These are phyloP conservation scores for Athelia sp. DNA, from an alignment of 1,284 basidiomycete species.

Conservation along the genomic window DNA sequence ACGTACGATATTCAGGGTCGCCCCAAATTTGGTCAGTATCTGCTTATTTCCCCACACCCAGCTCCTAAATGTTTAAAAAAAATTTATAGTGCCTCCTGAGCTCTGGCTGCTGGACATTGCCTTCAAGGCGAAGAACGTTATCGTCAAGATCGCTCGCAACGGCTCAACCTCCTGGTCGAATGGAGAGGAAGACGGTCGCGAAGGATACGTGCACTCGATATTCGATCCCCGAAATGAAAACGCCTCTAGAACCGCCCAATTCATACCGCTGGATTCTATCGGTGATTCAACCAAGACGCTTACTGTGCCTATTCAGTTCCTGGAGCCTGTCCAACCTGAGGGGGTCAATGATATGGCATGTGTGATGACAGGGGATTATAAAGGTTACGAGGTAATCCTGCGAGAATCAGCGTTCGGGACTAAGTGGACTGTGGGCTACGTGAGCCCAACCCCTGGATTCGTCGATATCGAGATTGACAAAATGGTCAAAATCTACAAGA, in stretches of 20 bases:
- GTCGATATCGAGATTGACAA: not conserved
- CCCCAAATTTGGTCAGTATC: not conserved
- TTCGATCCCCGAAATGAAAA: slow-evolving; percentile 7
- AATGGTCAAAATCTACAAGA: not conserved
- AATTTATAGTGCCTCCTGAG: not conserved
- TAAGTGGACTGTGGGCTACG: not conserved
- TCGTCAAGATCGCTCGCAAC: not conserved
- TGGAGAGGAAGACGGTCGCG: not conserved
- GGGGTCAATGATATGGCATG: slow-evolving; percentile 33
- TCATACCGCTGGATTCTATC: slow-evolving; percentile 28
- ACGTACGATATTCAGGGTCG: not conserved
- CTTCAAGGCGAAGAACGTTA: not conserved
- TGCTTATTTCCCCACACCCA: not conserved
- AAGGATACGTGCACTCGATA: not conserved
- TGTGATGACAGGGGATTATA: slow-evolving; percentile 27
- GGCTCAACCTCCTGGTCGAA: not conserved
- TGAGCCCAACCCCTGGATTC: not conserved
- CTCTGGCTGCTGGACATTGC: not conserved
- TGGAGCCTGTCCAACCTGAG: slow-evolving; percentile 32
- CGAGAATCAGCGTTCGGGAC: slow-evolving; percentile 29
- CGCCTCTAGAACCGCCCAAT: slow-evolving; percentile 35
- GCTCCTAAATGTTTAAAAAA: no score
- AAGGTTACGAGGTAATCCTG: slow-evolving; percentile 32
- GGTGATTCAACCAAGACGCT: slow-evolving; percentile 16
- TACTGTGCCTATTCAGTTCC: slow-evolving; percentile 31